Conservation (phyloP, 1,284 basidiomycete genomes). For the Trichosporon inkin region DNA sequence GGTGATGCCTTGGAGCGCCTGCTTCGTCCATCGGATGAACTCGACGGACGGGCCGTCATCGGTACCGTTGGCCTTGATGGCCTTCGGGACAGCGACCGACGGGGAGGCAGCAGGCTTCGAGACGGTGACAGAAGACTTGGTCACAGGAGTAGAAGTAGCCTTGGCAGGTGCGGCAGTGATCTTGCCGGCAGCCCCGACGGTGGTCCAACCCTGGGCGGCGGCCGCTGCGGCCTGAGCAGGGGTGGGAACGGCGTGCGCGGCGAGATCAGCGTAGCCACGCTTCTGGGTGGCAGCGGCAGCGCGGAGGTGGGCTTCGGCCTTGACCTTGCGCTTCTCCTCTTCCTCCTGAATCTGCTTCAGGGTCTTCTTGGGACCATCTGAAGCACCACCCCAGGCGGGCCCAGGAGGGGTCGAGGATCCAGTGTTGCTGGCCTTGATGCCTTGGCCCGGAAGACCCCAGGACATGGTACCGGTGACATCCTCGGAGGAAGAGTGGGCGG, state of each 20-base stretch:
- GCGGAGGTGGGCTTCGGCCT: conserved; percentile 42
- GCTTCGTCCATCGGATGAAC: conserved; percentile 86
- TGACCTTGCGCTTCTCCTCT: conserved; percentile 77
- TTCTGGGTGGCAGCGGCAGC: conserved; percentile 51
- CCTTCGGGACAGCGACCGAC: conserved; percentile 16
- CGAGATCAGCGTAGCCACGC: conserved; percentile 73
- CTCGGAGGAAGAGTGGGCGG: conserved; percentile 43
- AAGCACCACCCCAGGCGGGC: conserved; percentile 45
- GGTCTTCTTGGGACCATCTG: conserved; percentile 69
- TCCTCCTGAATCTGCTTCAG: conserved; percentile 99
- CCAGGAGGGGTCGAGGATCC: conserved; percentile 43
- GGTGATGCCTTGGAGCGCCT: conserved; percentile 68
- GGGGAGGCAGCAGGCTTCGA: conserved; percentile 19
- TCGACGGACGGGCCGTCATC: conserved; percentile 73
- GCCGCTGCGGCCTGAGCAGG: conserved; percentile 55
- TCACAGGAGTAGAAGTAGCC: conserved; percentile 28
- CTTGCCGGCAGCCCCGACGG: conserved; percentile 76
- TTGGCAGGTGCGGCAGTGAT: conserved; percentile 46
- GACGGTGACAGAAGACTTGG: conserved; percentile 19
- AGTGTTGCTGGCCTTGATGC: conserved; percentile 23
- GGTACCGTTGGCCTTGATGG: conserved; percentile 25
- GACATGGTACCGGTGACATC: conserved; percentile 44
- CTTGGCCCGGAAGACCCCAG: conserved; percentile 51
- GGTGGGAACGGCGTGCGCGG: conserved; percentile 62
- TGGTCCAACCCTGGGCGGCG: conserved; percentile 69